These are phyloP conservation scores for Colletotrichum eremochloae DNA, from an alignment of 2,329 filamentous ascomycete species.

Conservation along the genomic window DNA sequence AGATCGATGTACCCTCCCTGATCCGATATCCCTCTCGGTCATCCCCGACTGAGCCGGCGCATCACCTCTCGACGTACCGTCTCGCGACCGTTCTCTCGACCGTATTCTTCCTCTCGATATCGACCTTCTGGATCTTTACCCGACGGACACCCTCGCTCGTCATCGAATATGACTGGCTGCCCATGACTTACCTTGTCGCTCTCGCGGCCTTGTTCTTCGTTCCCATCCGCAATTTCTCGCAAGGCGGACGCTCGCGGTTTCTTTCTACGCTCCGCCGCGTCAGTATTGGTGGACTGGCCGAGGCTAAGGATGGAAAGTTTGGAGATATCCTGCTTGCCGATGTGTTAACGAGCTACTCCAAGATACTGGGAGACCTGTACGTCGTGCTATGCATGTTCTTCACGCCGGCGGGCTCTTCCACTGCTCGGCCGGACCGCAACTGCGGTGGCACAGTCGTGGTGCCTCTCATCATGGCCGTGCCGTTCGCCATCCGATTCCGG, in stretches of 20 bases:
- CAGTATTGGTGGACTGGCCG: slow-evolving; percentile 86
- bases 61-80: slow-evolving; percentile 87
- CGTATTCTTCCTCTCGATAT: slow-evolving; percentile 78
- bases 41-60: slow-evolving; percentile 77
- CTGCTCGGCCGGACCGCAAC: slow-evolving; percentile 81
- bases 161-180: slow-evolving; percentile 85
- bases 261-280: slow-evolving; percentile 83
- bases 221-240: slow-evolving; percentile 77
- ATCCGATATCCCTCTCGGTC: slow-evolving; percentile 87
- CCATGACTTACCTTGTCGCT: slow-evolving; percentile 83
- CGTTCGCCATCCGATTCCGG: slow-evolving; percentile 86
- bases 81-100: slow-evolving; percentile 82
- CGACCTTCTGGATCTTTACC: slow-evolving; percentile 87
- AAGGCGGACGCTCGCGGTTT: slow-evolving; percentile 80
- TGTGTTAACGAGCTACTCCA: slow-evolving; percentile 94
- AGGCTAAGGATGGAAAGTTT: slow-evolving; percentile 90
- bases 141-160: slow-evolving; percentile 77
- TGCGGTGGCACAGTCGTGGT: slow-evolving; percentile 86
- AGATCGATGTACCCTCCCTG: slow-evolving; percentile 88
- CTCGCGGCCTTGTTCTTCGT: slow-evolving; percentile 79
- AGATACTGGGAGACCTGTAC: slow-evolving; percentile 90
- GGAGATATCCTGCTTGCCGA: slow-evolving; percentile 94
- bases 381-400: slow-evolving; percentile 94
- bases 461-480: slow-evolving; percentile 85
- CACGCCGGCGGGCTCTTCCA: slow-evolving; percentile 77